Evolutionary conservation across 306 rosid genomes (phyloP).

Genomic region (Parietaria judaica): DNA sequence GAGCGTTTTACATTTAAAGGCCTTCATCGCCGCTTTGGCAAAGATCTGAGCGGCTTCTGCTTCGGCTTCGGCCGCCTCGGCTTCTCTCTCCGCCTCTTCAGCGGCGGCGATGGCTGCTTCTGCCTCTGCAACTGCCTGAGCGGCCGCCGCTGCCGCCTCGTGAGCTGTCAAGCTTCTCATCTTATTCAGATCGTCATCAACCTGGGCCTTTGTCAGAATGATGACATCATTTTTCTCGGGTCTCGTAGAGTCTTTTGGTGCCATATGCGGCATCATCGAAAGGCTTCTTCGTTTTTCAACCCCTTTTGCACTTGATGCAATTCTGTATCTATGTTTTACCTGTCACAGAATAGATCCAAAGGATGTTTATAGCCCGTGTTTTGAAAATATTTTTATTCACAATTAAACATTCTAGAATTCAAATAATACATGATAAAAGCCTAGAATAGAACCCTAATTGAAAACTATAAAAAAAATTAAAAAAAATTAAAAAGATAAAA

Average conservation of each 20-base stretch:
- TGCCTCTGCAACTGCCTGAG: constrained; percentile 88
- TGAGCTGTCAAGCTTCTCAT: constrained; percentile 75
- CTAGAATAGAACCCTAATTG: no score
- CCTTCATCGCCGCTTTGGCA: constrained; percentile 87
- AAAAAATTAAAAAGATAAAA: no score
- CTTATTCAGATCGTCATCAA: constrained; percentile 63
- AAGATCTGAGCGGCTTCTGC: constrained; percentile 88
- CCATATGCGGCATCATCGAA: constrained; percentile 40
- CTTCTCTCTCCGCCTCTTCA: constrained; percentile 86
- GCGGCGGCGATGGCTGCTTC: constrained; percentile 91
- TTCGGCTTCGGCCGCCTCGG: constrained; percentile 89
- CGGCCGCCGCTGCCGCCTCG: constrained; percentile 85
- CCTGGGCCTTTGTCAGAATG: constrained; percentile 53
- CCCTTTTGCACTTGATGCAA: constrained; percentile 37
- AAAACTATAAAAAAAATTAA: no score
- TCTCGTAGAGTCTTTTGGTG: constrained; percentile 44
- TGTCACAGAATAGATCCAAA: constrained; percentile 24
- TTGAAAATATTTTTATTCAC: no score
- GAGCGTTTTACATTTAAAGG: constrained; percentile 60
- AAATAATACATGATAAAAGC: no score
- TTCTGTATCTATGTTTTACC: constrained; percentile 75
- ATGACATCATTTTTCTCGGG: constrained; percentile 40
- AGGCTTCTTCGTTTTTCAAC: constrained; percentile 59
- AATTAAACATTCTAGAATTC: no score
- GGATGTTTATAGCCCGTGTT: neutral